These are phyloP conservation scores for Mikania micrantha DNA, from an alignment of 129 eudicot species.

Conservation along the genomic window DNA sequence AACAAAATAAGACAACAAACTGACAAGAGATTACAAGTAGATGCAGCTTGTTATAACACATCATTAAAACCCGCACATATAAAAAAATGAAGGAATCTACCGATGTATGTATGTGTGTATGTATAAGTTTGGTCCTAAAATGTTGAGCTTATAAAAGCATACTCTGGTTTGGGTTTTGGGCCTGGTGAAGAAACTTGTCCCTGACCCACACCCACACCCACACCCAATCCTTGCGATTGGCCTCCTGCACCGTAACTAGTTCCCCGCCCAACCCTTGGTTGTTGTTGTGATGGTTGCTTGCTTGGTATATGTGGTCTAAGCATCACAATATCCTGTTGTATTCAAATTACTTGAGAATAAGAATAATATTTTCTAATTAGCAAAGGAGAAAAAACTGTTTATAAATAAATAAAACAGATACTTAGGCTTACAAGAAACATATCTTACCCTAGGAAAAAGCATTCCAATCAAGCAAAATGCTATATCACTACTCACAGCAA, in stretches of 20 bases:
- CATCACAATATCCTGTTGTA: constrained; percentile 58
- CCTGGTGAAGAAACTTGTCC: constrained; percentile 53
- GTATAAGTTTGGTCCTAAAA: background rate
- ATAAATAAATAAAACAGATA: too few relatives aligned
- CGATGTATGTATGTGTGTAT: too few relatives aligned
- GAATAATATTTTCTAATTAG: background rate
- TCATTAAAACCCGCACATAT: background rate
- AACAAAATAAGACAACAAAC: too few relatives aligned
- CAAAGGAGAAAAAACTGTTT: too few relatives aligned
- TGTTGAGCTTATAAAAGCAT: constrained; percentile 29
- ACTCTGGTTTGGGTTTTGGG: constrained; percentile 36
- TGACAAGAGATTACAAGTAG: too few relatives aligned
- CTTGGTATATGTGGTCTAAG: constrained; percentile 53
- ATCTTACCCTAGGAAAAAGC: constrained; percentile 78
- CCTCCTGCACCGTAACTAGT: constrained; percentile 51
- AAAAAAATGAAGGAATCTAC: background rate
- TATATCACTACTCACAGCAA: constrained; percentile 65
- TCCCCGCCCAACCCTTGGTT: constrained; percentile 34
- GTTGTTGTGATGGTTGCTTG: constrained; percentile 35
- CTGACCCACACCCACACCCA: constrained; percentile 43
- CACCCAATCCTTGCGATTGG: constrained; percentile 39
- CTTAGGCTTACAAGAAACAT: background rate
- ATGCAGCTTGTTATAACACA: too few relatives aligned
- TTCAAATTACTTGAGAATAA: background rate
- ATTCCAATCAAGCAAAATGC: constrained; percentile 70